Evolutionary conservation across 1,284 basidiomycete species (phyloP), one percentile per base, ranked within the genome.

Genomic region (Ganoderma lingzhi): DNA sequence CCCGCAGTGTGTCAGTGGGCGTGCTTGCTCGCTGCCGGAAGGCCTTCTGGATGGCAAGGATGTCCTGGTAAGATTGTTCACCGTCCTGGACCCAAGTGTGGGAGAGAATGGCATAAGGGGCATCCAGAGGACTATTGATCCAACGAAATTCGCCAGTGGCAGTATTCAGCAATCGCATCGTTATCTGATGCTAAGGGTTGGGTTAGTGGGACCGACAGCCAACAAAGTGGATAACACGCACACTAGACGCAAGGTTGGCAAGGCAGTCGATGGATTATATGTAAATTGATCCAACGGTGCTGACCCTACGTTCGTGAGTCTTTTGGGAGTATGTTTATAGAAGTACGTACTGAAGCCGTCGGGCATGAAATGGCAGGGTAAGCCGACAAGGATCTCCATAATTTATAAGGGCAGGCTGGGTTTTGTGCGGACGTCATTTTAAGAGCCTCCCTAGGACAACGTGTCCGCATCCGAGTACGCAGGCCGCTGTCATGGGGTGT

Each of bases 51-150:
- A 59, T 59, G 9, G 35, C 35, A 12, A 32, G 14, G 10, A 60
- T 15, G 32, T 65, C 64, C 8, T 48, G 41, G 44, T 65, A 65
- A 5, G 64, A 37, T 30, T 65, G 64, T n/a, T 65, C 64, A 2
- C 64, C 64, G 3, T 32, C 48, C 8, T 19, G 28, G 3, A 8
- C 17, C 64, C 45, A 61, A 12, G 58, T 65, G 23, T 65, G 64
- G n/a, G 64, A 65, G 10, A 62, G 65, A 15, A 62, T 66, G 23
- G 59, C 59, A n/a, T 62, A 66, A 0, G 37, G 65, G 2, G 35
- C 17, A 30, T 28, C n/a, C 2, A 17, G 17, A 14, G 37, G 14
- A 8, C 30, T 28, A 15, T 30, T 35, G 37, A 42, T 19, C 37
- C 23, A 39, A 6, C 17, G 37, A 59, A 66, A 62, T 9, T 51